Evolutionary conservation across 108 stramenopile genomes (phyloP), one percentile per base, ranked within the genome.

Genomic region (Cyclotella kingstonii): DNA sequence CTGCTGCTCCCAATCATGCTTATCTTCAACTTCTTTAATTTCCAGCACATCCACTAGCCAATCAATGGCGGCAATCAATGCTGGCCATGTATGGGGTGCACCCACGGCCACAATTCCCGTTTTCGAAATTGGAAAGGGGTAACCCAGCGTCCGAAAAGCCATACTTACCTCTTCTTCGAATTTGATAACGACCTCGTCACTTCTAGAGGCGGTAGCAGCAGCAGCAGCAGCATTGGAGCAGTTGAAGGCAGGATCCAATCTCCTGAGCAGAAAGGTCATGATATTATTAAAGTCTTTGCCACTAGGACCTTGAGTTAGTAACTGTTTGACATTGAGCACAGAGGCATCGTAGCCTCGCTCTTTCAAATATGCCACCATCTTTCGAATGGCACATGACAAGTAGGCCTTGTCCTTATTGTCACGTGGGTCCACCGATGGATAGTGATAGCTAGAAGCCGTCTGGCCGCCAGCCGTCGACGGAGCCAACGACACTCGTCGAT

Each of bases 81-180:
- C 78, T 5, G 99, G 97, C 99, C 99, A 99, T 15, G 97, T 97
- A 67, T 99, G 99, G 25, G 97, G 95, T 14, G 95, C 90, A 1
- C 99, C 98, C 41, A 97, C 99, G 14, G 99, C 97, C 6, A 91
- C 92, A 31, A 99, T 79, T 10, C 89, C 81, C 33, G 97, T 92
- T 68, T 91, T 94, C 68, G 80, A 82, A 56, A 98, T 86, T 48
- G 83, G 60, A 65, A 88, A 96, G 7, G 97, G 96, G 80, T 99
- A 99, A 43, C 93, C 84, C 62, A 98, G 47, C n/a, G 77, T 77
- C 60, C 86, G 88, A 59, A 97, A 97, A 66, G 93, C 81, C 63
- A 85, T 66, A 35, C 88, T 66, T 9, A 99, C 89, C 48, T 97
- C 98, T 59, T 99, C 98, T 60, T 97, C 97, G 47, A 99, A 81